Base-by-base conservation (phyloP, 202 grass and related monocot genomes). In the Musa balbisiana region DNA sequence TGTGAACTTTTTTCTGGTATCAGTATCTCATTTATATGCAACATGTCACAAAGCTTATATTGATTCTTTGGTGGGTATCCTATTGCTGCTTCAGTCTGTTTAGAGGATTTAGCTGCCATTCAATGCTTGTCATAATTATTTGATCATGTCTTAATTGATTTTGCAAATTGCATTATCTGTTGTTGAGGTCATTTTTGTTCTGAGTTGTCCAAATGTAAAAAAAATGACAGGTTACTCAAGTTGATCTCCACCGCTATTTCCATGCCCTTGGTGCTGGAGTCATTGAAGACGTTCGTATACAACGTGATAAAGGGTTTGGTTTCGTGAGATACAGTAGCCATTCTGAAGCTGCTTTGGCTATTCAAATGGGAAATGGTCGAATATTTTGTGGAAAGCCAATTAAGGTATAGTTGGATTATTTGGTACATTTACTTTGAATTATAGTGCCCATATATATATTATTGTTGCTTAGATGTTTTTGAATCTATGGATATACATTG, bases 291-390 rank as follows among this genome's bases (percentile, higher is more conserved):
- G 83, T 89, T 0, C 80, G 87, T 2, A 77, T 86, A 64, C 87
- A 89, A 63, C 75, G 80, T 20, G 84, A 82, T 53, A 89, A 89
- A 78, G 87, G 87, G 16, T 89, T 89, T 79, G 87, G 83, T 75
- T 89, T 89, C 73, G 84, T 89, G 19, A 86, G 81, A 83, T 89
- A 84, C 66, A 83, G 81, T 66, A 79, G 68, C 59, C 87, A 86
- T 55, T 17, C 81, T 33, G 83, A 86, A 89, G 78, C 83, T 63
- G 78, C 87, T 53, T 23, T 83, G 69, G 87, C 87, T 68, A 89
- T 89, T 67, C 83, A 83, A 75, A 69, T 63, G 78, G 87, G 78
- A 4, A 89, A 83, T 81, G 84, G 87, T 25, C 64, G 70, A 66
- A 72, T 83, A 62, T 25, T 86, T 54, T 67, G 74, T n/a, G 87